phyloP scores from a whole-genome alignment of 495 filamentous ascomycete genomes.

The Amphirosellinia nigrospora region DNA sequence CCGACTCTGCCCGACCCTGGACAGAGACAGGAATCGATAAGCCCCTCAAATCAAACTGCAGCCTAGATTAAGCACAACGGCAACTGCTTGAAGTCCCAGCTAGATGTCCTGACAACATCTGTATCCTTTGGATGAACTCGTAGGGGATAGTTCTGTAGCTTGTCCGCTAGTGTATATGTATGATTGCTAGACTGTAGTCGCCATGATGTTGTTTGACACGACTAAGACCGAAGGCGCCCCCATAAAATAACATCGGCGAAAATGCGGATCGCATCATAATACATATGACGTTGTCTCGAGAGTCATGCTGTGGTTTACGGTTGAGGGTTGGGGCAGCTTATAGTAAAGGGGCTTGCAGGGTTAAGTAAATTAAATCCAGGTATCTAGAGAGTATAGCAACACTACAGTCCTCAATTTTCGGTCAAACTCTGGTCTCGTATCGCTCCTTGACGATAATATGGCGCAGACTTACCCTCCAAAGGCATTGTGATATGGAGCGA shows the following conservation, averaged over 20 bases:
- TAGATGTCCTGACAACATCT: neutral
- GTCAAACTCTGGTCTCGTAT: constrained; percentile 10
- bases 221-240: neutral
- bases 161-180: neutral
- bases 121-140: neutral
- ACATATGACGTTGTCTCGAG: neutral
- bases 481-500: neutral
- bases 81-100: neutral
- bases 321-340: neutral
- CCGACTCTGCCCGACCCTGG: too few species aligned
- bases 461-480: neutral
- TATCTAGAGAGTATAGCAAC: neutral
- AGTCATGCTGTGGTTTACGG: neutral
- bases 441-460: neutral
- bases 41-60: neutral
- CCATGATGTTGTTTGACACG: neutral
- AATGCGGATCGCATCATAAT: neutral
- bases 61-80: neutral
- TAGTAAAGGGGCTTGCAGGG: neutral
- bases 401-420: neutral
- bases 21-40: neutral
- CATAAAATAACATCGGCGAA: neutral
- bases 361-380: neutral
- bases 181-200: neutral
- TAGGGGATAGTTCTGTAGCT: neutral